These are phyloP conservation scores for Camellia granthamiana DNA, from an alignment of 148 eudicot genomes.

Conservation along the genomic window DNA sequence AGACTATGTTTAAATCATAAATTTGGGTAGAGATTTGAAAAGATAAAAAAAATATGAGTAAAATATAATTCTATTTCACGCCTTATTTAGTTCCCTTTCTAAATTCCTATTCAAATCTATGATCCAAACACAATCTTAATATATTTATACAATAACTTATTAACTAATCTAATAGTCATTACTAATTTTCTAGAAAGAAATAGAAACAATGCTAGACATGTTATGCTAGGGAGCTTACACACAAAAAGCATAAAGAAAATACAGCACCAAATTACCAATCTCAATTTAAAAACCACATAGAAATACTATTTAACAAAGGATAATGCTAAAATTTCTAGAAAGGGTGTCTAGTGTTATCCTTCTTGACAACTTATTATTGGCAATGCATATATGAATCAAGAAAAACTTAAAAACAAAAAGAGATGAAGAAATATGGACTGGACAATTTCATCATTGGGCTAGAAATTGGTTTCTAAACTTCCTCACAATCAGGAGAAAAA, in stretches of 20 bases:
- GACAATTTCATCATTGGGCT: conserved; percentile 12
- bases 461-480: conserved; percentile 6
- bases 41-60: too few species aligned
- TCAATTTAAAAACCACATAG: not conserved
- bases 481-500: not conserved
- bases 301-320: not conserved
- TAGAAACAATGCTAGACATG: too few species aligned
- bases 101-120: too few species aligned
- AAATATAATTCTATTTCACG: too few species aligned
- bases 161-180: too few species aligned
- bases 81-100: too few species aligned
- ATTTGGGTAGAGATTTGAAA: too few species aligned
- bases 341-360: conserved; percentile 1
- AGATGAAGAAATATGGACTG: conserved; percentile 8
- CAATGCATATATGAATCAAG: conserved; percentile 9
- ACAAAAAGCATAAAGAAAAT: not conserved
- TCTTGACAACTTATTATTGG: conserved; percentile 13
- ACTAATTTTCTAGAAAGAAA: too few species aligned
- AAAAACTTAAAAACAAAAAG: conserved; percentile 4
- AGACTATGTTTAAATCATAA: too few species aligned
- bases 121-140: too few species aligned
- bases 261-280: not conserved
- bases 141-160: too few species aligned
- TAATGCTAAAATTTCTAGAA: conserved; percentile 8
- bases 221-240: not conserved